These are phyloP conservation scores for Rhodomyrtus psidioides DNA, from an alignment of 441 rosid genomes.

Conservation along the genomic window DNA sequence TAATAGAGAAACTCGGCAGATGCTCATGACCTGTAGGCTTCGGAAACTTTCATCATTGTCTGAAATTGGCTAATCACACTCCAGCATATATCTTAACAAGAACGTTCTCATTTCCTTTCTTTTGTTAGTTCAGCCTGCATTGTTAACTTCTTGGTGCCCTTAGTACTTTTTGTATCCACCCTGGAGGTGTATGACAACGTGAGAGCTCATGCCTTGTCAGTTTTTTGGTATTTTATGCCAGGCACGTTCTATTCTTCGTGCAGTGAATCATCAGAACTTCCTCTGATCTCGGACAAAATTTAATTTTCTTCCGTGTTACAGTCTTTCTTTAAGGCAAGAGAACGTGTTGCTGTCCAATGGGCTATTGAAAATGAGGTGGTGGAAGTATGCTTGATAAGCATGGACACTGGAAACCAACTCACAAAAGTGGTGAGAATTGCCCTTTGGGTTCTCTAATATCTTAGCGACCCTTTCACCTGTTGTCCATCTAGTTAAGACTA, in stretches of 20 bases:
- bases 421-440: neutral
- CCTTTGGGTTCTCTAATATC: neutral
- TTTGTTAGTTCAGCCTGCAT: neutral
- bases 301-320: neutral
- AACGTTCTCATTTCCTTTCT: neutral
- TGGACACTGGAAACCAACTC: neutral
- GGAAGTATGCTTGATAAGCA: neutral
- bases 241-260: neutral
- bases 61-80: neutral
- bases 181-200: neutral
- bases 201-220: neutral
- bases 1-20: neutral
- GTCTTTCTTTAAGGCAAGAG: neutral
- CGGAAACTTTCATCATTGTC: neutral
- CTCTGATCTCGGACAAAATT: neutral
- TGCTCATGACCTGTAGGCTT: neutral
- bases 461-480: neutral
- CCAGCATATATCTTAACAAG: neutral
- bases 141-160: neutral
- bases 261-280: neutral
- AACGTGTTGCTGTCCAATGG: neutral
- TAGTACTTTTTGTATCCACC: neutral
- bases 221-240: slow-evolving; percentile 1
- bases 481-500: neutral
- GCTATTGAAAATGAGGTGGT: neutral